A percentile compares a stretch with the other conserved stretches of the same genome.
Conservation (phyloP, 2,329 filamentous ascomycete species). For the Aureobasidium sp. region DNA sequence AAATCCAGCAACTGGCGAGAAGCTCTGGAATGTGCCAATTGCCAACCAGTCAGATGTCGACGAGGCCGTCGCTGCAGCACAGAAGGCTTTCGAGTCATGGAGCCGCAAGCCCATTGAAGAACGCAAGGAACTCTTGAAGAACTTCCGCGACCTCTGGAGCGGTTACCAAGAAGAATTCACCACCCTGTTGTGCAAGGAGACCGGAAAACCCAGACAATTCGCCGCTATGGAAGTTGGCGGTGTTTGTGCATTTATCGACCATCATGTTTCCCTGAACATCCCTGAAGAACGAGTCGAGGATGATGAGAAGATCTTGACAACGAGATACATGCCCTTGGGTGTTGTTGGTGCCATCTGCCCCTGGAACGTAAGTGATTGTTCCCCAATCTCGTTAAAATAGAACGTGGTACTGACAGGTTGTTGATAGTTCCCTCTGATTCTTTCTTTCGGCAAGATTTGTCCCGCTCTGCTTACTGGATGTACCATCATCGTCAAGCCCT, state of each 20-base stretch:
- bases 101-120: constrained; percentile 25
- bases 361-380: constrained; percentile 30
- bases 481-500: constrained; percentile 31
- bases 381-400: not conserved
- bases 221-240: constrained; percentile 32
- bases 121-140: constrained; percentile 27
- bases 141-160: constrained; percentile 25
- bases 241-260: constrained; percentile 28
- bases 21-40: constrained; percentile 30
- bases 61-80: constrained; percentile 27
- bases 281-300: constrained; percentile 35
- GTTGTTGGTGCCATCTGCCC: constrained; percentile 39
- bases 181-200: constrained; percentile 28
- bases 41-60: constrained; percentile 30
- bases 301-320: constrained; percentile 39
- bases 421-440: constrained; percentile 46
- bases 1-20: constrained; percentile 28
- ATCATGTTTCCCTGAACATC: constrained; percentile 29
- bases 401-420: constrained; percentile 27
- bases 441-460: constrained; percentile 46
- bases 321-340: constrained; percentile 39
- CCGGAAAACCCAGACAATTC: constrained; percentile 33
- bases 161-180: constrained; percentile 28
- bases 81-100: constrained; percentile 30
- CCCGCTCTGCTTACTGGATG: constrained; percentile 46